Percentiles rank a stretch among this genome's conserved stretches.
Conservation (phyloP, 2,329 filamentous ascomycete species). For the Apiospora rasikravindrae region DNA sequence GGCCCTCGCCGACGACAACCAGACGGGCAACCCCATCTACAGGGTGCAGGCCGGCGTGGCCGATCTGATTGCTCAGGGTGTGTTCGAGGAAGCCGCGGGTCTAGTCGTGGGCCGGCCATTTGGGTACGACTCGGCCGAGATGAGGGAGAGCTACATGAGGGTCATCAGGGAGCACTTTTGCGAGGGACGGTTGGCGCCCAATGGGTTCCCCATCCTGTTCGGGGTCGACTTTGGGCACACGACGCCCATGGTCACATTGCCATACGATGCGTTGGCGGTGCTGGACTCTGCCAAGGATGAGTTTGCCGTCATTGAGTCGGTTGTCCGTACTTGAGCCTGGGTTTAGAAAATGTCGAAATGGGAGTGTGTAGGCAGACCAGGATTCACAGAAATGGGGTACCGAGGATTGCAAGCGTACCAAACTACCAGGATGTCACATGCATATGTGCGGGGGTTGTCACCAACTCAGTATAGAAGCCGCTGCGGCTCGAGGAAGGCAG, state of each 20-base stretch:
- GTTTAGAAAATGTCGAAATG: too few relatives aligned
- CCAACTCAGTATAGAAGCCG: too few relatives aligned
- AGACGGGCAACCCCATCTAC: slow-evolving; percentile 32
- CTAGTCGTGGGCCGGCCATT: slow-evolving; percentile 48
- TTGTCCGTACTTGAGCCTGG: slow-evolving; percentile 21
- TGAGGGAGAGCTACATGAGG: slow-evolving; percentile 35
- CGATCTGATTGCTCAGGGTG: slow-evolving; percentile 47
- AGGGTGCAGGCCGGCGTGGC: slow-evolving; percentile 43
- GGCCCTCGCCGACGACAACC: slow-evolving; percentile 38
- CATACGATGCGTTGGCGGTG: slow-evolving; percentile 42
- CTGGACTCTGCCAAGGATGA: slow-evolving; percentile 45
- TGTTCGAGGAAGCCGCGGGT: slow-evolving; percentile 47
- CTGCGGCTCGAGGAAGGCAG: too few relatives aligned
- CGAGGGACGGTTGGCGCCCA: slow-evolving; percentile 38
- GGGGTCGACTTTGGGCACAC: slow-evolving; percentile 51
- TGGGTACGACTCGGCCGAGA: slow-evolving; percentile 43
- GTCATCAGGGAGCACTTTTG: slow-evolving; percentile 43
- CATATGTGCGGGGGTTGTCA: too few relatives aligned
- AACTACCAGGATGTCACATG: too few relatives aligned
- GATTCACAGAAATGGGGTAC: too few relatives aligned
- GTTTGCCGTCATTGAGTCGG: slow-evolving; percentile 40
- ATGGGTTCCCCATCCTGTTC: slow-evolving; percentile 46
- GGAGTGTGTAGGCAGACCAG: too few relatives aligned
- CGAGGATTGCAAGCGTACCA: too few relatives aligned
- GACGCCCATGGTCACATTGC: slow-evolving; percentile 47